These are phyloP conservation scores for Salix koriyanagi DNA, from an alignment of 345 rosid genomes.

Conservation along the genomic window DNA sequence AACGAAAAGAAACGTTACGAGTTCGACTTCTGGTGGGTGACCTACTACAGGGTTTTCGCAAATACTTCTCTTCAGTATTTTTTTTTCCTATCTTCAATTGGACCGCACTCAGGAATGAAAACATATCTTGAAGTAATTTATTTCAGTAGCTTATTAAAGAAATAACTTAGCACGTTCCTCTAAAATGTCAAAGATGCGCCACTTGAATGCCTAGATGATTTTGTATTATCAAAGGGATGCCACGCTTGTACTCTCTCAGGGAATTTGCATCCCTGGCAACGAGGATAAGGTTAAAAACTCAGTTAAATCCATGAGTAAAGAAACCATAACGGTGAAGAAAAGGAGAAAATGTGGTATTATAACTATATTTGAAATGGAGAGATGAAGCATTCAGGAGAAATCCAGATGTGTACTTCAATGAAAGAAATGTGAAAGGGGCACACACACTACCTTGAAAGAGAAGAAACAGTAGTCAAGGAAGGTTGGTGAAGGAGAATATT, in stretches of 20 bases:
- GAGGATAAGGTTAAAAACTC: neutral
- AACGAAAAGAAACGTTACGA: neutral
- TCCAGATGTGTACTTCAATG: neutral
- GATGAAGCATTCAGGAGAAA: slow-evolving; percentile 3
- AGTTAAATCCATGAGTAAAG: neutral
- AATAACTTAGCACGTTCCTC: neutral
- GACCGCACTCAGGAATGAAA: neutral
- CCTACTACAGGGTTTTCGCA: neutral
- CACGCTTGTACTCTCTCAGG: neutral
- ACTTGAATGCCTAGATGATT: neutral
- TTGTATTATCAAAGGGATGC: neutral
- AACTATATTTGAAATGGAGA: neutral
- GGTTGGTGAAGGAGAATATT: slow-evolving; percentile 2
- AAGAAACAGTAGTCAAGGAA: slow-evolving; percentile 3
- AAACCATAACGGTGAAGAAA: neutral
- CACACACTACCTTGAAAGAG: neutral
- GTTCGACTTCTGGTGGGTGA: neutral
- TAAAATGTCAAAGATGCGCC: neutral
- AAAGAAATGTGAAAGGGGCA: neutral
- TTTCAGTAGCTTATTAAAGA: neutral
- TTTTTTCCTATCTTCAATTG: neutral
- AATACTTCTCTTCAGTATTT: neutral
- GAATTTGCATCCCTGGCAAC: neutral
- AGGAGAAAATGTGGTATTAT: neutral
- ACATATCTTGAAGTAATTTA: neutral